phyloP scores from a whole-genome alignment of 169 alveolate genomes.

The Eimeria maxima region DNA sequence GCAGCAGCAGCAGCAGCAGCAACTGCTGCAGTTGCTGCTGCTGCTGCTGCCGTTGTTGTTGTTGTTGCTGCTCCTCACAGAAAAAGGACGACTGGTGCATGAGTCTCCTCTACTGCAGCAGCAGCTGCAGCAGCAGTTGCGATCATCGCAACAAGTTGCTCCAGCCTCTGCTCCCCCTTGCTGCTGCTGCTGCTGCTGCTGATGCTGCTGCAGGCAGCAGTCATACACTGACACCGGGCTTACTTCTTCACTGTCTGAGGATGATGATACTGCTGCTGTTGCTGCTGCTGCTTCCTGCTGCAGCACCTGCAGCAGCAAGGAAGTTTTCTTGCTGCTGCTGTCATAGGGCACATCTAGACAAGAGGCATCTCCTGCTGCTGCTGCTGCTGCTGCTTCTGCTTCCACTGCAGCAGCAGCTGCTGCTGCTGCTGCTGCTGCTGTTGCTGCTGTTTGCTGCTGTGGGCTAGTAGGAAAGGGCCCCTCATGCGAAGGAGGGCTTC shows the following conservation, averaged over 20 bases:
- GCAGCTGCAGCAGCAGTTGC: slow-evolving; percentile 8
- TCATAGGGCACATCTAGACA: neutral
- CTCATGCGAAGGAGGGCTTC: slow-evolving; percentile 15
- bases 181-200: slow-evolving; percentile 55
- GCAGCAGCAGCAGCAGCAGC: slow-evolving; percentile 35
- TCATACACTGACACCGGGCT: slow-evolving; percentile 45
- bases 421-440: slow-evolving; percentile 35
- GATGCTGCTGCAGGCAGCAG: slow-evolving; percentile 23
- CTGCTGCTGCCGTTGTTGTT: slow-evolving; percentile 15
- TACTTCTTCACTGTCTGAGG: slow-evolving; percentile 7
- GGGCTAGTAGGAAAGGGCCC: neutral
- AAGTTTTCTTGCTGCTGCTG: neutral
- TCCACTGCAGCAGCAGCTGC: slow-evolving; percentile 73
- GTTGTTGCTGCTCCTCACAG: neutral
- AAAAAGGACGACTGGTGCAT: too few relatives aligned
- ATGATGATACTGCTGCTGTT: too few relatives aligned
- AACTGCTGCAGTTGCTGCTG: too few relatives aligned
- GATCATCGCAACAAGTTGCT: slow-evolving; percentile 3
- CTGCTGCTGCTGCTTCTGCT: slow-evolving; percentile 81
- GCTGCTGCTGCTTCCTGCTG: slow-evolving; percentile 8
- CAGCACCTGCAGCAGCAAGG: slow-evolving; percentile 37
- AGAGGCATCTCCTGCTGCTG: slow-evolving; percentile 73
- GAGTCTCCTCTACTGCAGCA: too few relatives aligned
- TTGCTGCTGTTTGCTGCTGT: neutral
- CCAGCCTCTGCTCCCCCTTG: neutral